phyloP scores from a whole-genome alignment of 1,139 yeast genomes.

The Blastobotrys ciferrii region DNA sequence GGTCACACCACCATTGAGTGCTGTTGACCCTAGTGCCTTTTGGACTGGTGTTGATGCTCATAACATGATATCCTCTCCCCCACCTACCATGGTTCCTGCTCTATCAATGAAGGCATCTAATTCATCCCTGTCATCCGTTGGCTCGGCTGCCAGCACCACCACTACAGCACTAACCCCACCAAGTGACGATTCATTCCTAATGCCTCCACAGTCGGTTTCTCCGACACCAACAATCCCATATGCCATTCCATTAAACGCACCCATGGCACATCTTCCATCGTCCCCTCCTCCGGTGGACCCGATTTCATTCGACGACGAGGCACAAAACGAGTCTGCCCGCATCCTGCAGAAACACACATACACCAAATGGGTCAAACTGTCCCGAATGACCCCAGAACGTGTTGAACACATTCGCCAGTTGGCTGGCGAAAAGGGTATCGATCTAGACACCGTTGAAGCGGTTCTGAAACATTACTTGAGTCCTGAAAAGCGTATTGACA shows the following conservation, averaged over 20 bases:
- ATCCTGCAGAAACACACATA: slow-evolving; percentile 19
- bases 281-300: slow-evolving; percentile 15
- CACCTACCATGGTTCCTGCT: neutral
- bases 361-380: slow-evolving; percentile 34
- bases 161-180: slow-evolving; percentile 9
- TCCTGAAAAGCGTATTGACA: slow-evolving; percentile 23
- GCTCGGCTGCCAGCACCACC: slow-evolving; percentile 1
- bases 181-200: slow-evolving; percentile 5
- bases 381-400: slow-evolving; percentile 32
- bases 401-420: slow-evolving; percentile 29
- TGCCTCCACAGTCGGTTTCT: neutral
- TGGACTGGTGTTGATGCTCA: slow-evolving; percentile 6
- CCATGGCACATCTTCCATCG: slow-evolving; percentile 12
- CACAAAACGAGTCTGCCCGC: slow-evolving; percentile 14
- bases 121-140: slow-evolving; percentile 4
- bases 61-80: neutral
- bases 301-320: slow-evolving; percentile 13
- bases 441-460: slow-evolving; percentile 33
- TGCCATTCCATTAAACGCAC: slow-evolving; percentile 2
- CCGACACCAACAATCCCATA: neutral
- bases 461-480: slow-evolving; percentile 31
- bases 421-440: slow-evolving; percentile 34
- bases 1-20: neutral
- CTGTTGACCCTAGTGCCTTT: slow-evolving; percentile 6
- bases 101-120: slow-evolving; percentile 3